Evolutionary conservation across 192 early-diverging fungal genomes (phyloP).

Genomic region (Backusella tuberculispora): DNA sequence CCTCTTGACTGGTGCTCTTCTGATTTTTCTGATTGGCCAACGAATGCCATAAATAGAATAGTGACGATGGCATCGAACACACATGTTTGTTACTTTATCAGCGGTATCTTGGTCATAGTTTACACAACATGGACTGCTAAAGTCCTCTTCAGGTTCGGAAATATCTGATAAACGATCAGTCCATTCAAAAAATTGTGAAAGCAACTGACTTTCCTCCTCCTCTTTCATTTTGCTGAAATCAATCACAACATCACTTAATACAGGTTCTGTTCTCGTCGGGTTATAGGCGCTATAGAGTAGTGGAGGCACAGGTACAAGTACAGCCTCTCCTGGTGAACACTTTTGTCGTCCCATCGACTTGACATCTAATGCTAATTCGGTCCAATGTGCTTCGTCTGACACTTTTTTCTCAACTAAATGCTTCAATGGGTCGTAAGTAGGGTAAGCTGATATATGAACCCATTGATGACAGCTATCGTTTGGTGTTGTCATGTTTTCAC

Average conservation of each 20-base stretch:
- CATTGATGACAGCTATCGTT: background rate
- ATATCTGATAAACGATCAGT: background rate
- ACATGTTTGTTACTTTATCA: slow-evolving; percentile 27
- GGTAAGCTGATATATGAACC: background rate
- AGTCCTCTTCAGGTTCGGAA: slow-evolving; percentile 19
- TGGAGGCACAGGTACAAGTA: background rate
- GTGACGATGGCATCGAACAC: slow-evolving; percentile 41
- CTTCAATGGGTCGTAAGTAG: background rate
- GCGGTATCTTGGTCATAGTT: slow-evolving; percentile 7
- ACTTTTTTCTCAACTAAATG: background rate
- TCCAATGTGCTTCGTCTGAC: background rate
- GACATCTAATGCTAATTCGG: background rate
- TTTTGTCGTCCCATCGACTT: background rate
- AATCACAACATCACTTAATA: background rate
- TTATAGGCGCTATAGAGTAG: background rate
- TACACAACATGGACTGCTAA: slow-evolving; percentile 5
- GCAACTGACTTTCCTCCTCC: background rate
- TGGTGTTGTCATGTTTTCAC: background rate
- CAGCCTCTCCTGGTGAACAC: background rate
- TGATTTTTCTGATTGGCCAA: slow-evolving; percentile 37
- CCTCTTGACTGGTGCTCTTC: background rate
- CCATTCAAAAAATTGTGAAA: background rate
- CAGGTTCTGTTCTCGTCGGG: background rate
- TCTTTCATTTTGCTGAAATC: background rate
- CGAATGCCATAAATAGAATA: slow-evolving; percentile 24